These are phyloP conservation scores for Trichaptum fuscoviolaceum DNA, from an alignment of 768 basidiomycete species.

Conservation along the genomic window DNA sequence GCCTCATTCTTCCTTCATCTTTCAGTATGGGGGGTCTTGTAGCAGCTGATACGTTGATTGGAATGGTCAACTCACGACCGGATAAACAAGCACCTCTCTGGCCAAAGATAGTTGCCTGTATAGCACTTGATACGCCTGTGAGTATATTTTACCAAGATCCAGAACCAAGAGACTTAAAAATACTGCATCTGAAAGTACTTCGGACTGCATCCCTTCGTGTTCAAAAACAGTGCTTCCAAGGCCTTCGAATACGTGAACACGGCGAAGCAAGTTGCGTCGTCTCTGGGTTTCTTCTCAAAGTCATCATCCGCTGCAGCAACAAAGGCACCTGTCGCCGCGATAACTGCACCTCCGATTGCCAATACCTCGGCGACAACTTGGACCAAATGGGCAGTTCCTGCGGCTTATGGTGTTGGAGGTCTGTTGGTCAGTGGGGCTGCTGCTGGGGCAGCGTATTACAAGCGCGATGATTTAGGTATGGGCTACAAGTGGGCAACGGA, in stretches of 20 bases:
- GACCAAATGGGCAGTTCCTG: slow-evolving; percentile 58
- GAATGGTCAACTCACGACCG: slow-evolving; percentile 63
- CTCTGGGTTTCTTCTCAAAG: slow-evolving; percentile 38
- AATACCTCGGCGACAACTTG: slow-evolving; percentile 32
- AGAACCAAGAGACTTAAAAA: neutral
- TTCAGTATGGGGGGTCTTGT: slow-evolving; percentile 89
- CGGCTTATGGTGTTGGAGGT: slow-evolving; percentile 67
- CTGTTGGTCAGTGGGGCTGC: slow-evolving; percentile 77
- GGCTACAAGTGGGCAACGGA: slow-evolving; percentile 76
- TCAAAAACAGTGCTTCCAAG: slow-evolving; percentile 78
- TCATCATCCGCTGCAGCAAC: slow-evolving; percentile 24
- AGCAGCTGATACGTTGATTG: slow-evolving; percentile 76
- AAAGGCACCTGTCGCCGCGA: slow-evolving; percentile 28
- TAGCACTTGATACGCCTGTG: slow-evolving; percentile 91
- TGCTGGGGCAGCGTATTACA: slow-evolving; percentile 79
- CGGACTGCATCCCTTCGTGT: slow-evolving; percentile 79
- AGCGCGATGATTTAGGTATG: slow-evolving; percentile 64
- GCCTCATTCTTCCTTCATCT: neutral
- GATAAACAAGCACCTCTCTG: slow-evolving; percentile 67
- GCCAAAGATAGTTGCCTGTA: slow-evolving; percentile 81
- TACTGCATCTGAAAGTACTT: slow-evolving; percentile 54
- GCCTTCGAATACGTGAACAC: slow-evolving; percentile 63
- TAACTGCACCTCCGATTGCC: slow-evolving; percentile 18
- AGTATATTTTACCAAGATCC: slow-evolving; percentile 19
- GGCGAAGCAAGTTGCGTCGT: slow-evolving; percentile 59